These are phyloP conservation scores for Jatropha podagrica DNA, from an alignment of 441 rosid species.

Conservation along the genomic window DNA sequence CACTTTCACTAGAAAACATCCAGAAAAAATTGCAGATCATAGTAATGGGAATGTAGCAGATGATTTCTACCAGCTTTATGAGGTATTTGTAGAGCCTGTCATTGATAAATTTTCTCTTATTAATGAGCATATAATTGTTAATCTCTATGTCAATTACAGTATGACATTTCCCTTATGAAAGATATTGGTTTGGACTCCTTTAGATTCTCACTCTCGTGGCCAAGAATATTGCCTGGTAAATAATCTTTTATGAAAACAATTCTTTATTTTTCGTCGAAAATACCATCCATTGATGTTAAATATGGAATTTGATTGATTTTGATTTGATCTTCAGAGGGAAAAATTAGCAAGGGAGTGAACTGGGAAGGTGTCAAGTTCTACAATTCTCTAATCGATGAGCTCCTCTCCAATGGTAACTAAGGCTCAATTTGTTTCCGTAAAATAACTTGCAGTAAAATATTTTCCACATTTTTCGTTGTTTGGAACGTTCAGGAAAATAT, in stretches of 20 bases:
- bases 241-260: background rate
- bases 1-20: constrained; percentile 23
- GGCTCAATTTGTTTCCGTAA: background rate
- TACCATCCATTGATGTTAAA: background rate
- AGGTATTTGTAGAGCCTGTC: background rate
- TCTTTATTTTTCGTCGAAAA: background rate
- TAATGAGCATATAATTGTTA: background rate
- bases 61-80: background rate
- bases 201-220: constrained; percentile 16
- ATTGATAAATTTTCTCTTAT: background rate
- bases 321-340: background rate
- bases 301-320: no score
- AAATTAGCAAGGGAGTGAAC: background rate
- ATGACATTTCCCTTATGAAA: constrained; percentile 1
- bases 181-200: constrained; percentile 10
- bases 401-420: constrained; percentile 35
- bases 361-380: constrained; percentile 2
- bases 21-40: constrained; percentile 18
- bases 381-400: constrained; percentile 43
- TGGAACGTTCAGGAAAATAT: no score
- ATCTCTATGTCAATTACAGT: background rate
- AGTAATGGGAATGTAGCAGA: constrained; percentile 4
- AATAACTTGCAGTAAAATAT: no score
- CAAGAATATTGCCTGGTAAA: constrained; percentile 7
- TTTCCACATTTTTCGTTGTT: no score